Evolutionary conservation across 768 basidiomycete genomes (phyloP), one percentile per base, ranked within the genome.

Genomic region (Phallus indusiatus): DNA sequence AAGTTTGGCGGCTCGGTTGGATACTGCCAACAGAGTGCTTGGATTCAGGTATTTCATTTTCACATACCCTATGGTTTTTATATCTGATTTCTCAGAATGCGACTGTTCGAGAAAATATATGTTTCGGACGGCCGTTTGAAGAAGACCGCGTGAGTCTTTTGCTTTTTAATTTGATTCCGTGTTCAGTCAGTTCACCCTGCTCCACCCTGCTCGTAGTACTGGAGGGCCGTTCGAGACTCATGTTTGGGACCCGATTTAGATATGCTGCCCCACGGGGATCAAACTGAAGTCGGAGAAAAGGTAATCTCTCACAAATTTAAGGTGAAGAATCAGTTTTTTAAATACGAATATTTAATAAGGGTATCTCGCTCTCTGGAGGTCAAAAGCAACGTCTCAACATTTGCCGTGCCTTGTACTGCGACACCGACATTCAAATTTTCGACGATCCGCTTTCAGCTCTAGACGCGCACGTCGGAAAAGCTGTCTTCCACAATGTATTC

Each of bases 381-480:
- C 81, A 84, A 69, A 81, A 81, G 62, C 89, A 94, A 66, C 81
- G 89, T 28, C 70, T 94, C 61, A 92, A 89, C 66, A 88, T 95
- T 54, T 89, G 89, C 57, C 83, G 93, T 54, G 84, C 89, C 0
- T 84, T 94, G 57, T 96, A 96, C 72, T 89, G 83, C 66, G 78
- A 88, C 65, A 84, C 88, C 0, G 89, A 92, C 57, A 85, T 96
- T 61, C 84, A 91, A 65, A 85, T 93, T 17, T 88, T 94, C 63
- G 93, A 96, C 65, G 91, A 93, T 65, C 90, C 90, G 5, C 74
- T 93, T 10, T 89, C 86, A n/a, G 92, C 92, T 21, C 79, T 97
- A 11, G 94, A 97, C 68, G 91, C 92, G 5, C 91, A 94, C 67
- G 91, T 95, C 53, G 93, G 92, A 46, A 89, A 88, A 69, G 79